phyloP scores from a whole-genome alignment of 2,329 filamentous ascomycete species.

The Lizonia empirigonia region DNA sequence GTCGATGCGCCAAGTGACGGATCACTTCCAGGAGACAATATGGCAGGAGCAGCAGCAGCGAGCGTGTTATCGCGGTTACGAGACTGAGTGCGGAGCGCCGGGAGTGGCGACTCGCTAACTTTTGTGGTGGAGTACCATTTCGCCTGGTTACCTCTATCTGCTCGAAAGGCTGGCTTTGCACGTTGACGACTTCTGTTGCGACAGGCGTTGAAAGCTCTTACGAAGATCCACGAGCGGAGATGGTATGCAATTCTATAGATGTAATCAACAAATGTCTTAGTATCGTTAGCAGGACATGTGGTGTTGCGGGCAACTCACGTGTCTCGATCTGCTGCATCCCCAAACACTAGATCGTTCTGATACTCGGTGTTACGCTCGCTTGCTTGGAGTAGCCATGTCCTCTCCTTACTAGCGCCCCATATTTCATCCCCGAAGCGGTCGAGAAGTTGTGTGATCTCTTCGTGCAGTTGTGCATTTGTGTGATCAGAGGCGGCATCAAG shows the following conservation, averaged over 20 bases:
- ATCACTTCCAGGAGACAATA: background rate
- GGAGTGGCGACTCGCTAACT: background rate
- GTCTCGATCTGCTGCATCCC: background rate
- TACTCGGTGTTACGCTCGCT: background rate
- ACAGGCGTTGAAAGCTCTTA: conserved; percentile 9
- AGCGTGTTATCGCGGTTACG: background rate
- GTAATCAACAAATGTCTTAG: background rate
- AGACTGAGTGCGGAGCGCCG: background rate
- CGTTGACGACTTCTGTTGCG: background rate
- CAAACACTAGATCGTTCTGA: conserved; percentile 2
- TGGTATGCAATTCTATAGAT: conserved; percentile 2
- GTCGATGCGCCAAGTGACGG: background rate
- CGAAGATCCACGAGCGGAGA: conserved; percentile 13
- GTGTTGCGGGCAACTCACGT: background rate
- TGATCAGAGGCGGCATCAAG: conserved; percentile 1
- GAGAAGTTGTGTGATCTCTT: background rate
- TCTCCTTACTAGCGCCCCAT: conserved; percentile 1
- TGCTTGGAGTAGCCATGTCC: conserved; percentile 5
- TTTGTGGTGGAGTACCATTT: background rate
- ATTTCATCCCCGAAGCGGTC: conserved; percentile 1
- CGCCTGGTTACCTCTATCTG: background rate
- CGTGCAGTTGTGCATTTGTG: background rate
- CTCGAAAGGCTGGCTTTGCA: background rate
- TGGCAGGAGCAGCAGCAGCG: background rate
- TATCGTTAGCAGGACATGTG: background rate